phyloP scores from a whole-genome alignment of 2,329 filamentous ascomycete species.

The Sporothrix protearum region DNA sequence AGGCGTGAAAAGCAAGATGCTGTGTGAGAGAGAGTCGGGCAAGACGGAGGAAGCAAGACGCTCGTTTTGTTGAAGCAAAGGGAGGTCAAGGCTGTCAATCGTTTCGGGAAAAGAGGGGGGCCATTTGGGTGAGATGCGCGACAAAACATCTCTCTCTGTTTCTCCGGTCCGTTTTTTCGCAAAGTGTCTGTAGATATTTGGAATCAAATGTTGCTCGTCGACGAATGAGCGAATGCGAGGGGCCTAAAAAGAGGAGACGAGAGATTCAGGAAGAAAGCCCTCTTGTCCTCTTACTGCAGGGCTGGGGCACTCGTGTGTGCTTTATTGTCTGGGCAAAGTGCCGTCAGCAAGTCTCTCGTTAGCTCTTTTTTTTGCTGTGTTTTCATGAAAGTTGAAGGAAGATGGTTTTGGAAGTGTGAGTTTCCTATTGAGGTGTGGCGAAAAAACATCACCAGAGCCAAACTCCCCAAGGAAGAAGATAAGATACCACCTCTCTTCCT shows the following conservation, averaged over 20 bases:
- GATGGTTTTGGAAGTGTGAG: background rate
- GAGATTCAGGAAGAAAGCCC: background rate
- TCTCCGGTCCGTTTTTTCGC: background rate
- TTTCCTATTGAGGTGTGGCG: background rate
- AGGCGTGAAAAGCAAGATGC: background rate
- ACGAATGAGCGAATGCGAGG: constrained; percentile 7
- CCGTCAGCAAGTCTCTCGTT: background rate
- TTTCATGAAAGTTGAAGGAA: background rate
- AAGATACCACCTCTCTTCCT: background rate
- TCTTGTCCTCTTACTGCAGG: background rate
- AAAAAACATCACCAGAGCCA: background rate
- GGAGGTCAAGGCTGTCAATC: background rate
- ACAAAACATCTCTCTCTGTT: background rate
- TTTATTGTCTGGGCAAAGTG: background rate
- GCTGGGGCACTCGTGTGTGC: background rate
- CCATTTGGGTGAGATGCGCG: background rate
- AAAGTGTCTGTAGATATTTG: constrained; percentile 4
- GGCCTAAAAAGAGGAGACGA: background rate
- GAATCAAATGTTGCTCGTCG: constrained; percentile 1
- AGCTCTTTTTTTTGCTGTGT: background rate
- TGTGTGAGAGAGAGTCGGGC: background rate
- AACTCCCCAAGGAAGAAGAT: background rate
- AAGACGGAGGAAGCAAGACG: background rate
- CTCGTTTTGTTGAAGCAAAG: background rate
- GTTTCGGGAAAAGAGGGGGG: background rate